Evolutionary conservation across 2,329 filamentous ascomycete genomes (phyloP), one percentile per base, ranked within the genome.

Genomic region (Diplodia mutila): DNA sequence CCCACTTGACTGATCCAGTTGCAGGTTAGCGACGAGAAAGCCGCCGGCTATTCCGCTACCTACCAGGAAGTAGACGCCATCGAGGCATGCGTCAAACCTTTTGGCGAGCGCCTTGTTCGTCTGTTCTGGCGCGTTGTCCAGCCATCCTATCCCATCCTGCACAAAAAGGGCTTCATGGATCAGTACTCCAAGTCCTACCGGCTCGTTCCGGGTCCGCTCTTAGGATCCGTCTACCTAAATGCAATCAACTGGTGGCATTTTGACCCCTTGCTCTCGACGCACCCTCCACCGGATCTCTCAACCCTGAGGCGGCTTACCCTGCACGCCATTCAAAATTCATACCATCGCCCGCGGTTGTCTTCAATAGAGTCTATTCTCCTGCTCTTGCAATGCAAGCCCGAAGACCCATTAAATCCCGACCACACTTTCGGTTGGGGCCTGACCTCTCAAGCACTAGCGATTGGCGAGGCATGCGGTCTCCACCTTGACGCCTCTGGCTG

Each of bases 51-150:
- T 46, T 52, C 48, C 18, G 18, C 63, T 9, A 42, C 49, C 63
- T 29, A 42, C 23, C 63, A 65, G 27, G 63, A 65, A 54, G 63
- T 65, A 65, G 63, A 65, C 23, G 21, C 49, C 49, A 65, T 65
- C 34, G 63, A 65, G 34, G 52, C 49, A 18, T 65, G 63, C 37
- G 63, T 65, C 16, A 65, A 55, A 34, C 63, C 63, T 16, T 65
- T 54, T 25, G 63, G 63, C 14, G 49, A 53, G 23, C 63, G 63
- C 63, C 82, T 95, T 61, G 86, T 94, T 65, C 87, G 91, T 71
- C 81, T 94, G 12, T 94, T 92, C 80, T 94, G 94, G 71, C 81
- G 85, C 29, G 85, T 87, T 48, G 82, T 88, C 9, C 86, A 88
- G 70, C 86, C 86, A 0, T 83, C 81, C 67, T 87, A 86, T 71